phyloP scores from a whole-genome alignment of 495 filamentous ascomycete species.

The Podospora pseudoanserina region DNA sequence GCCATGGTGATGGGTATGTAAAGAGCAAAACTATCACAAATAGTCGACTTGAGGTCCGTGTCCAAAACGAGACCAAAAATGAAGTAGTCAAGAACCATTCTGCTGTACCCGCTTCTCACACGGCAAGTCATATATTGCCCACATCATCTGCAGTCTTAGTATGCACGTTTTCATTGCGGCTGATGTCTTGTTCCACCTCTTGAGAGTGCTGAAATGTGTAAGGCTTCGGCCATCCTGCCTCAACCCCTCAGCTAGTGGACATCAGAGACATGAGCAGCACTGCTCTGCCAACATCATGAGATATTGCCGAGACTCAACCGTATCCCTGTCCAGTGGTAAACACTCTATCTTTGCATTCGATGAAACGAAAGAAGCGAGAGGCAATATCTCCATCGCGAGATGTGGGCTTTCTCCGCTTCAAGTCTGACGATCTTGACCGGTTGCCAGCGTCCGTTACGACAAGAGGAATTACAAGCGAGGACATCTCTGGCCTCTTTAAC shows the following conservation, averaged over 20 bases:
- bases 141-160: background rate
- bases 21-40: background rate
- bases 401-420: background rate
- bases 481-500: background rate
- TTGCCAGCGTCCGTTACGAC: background rate
- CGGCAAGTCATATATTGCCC: background rate
- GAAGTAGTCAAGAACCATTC: background rate
- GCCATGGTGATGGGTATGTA: background rate
- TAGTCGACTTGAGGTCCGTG: background rate
- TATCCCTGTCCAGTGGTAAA: background rate
- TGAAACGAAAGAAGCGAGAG: background rate
- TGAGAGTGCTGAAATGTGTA: background rate
- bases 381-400: background rate
- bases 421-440: background rate
- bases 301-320: background rate
- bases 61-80: background rate
- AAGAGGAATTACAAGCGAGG: background rate
- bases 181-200: background rate
- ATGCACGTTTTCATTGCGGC: background rate
- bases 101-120: background rate
- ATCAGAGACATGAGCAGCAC: background rate
- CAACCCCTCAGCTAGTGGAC: background rate
- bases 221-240: background rate
- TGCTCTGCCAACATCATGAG: background rate
- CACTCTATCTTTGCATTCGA: background rate